A percentile compares a stretch with the other conserved stretches of the same genome.
Evolutionary conservation across 139 green algal species (phyloP).

Genomic region (Closterium sp.): DNA sequence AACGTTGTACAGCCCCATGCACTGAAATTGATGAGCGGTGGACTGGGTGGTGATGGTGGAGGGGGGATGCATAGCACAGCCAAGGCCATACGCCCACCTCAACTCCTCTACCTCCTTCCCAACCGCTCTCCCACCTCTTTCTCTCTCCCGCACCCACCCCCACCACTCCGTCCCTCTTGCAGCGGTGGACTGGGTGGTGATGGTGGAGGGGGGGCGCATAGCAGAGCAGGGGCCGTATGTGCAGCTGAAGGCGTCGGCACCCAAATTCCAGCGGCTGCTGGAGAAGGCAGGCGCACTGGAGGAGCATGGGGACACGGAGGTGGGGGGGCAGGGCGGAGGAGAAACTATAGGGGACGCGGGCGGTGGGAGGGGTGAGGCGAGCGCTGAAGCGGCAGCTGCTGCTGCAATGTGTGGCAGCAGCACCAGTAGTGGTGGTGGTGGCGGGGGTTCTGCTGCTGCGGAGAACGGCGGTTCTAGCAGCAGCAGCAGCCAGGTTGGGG

Average conservation of each 20-base stretch:
- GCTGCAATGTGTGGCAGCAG: neutral
- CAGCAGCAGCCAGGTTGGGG: too few relatives aligned
- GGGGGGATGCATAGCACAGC: too few relatives aligned
- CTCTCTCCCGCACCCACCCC: too few relatives aligned
- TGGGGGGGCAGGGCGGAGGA: slow-evolving; percentile 56
- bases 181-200: slow-evolving; percentile 20
- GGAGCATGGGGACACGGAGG: neutral
- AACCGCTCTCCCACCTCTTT: too few relatives aligned
- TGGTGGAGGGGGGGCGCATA: slow-evolving; percentile 16
- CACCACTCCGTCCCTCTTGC: neutral
- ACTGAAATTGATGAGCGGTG: too few relatives aligned
- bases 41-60: too few relatives aligned
- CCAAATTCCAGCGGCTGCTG: slow-evolving; percentile 22
- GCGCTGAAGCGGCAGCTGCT: neutral
- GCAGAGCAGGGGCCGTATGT: too few relatives aligned
- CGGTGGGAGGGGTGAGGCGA: neutral
- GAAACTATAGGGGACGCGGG: neutral
- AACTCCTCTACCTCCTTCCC: too few relatives aligned
- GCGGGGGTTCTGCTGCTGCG: neutral
- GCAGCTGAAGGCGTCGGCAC: too few relatives aligned
- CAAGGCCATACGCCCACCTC: slow-evolving; percentile 15
- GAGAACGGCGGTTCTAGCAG: too few relatives aligned
- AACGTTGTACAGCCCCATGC: too few relatives aligned
- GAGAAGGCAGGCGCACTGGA: slow-evolving; percentile 28
- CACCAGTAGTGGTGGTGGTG: too few relatives aligned